Evolutionary conservation across 2,329 filamentous ascomycete genomes (phyloP).

Genomic region (Beauveria asiatica): DNA sequence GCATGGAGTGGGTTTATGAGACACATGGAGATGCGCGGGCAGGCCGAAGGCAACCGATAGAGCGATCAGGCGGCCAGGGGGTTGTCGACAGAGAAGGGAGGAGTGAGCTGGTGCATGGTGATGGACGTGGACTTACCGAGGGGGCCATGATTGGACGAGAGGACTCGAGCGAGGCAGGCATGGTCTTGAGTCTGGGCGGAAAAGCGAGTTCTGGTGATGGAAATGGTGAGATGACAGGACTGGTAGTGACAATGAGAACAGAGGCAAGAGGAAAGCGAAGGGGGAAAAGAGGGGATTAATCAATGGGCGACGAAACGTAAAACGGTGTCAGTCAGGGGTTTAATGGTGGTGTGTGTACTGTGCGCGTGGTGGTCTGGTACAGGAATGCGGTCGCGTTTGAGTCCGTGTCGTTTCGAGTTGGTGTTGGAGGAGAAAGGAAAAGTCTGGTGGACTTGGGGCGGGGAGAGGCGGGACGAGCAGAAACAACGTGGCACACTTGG

Average conservation of each 20-base stretch:
- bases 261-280: neutral
- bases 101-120: neutral
- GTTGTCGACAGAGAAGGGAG: neutral
- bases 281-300: neutral
- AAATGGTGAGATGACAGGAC: neutral
- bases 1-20: slow-evolving; percentile 6
- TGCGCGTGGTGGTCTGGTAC: neutral
- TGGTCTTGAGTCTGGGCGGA: slow-evolving; percentile 22
- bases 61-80: neutral
- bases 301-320: slow-evolving; percentile 2
- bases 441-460: neutral
- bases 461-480: neutral
- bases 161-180: slow-evolving; percentile 53
- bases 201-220: neutral
- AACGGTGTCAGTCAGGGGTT: slow-evolving; percentile 1
- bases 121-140: slow-evolving; percentile 38
- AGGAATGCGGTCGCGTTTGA: neutral
- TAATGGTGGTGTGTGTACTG: neutral
- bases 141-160: slow-evolving; percentile 55
- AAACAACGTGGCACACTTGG: too few relatives aligned
- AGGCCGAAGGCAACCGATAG: neutral
- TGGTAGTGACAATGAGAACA: neutral
- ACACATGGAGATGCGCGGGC: neutral
- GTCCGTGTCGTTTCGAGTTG: neutral
- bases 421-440: neutral